Evolutionary conservation across 2,329 filamentous ascomycete genomes (phyloP).

Genomic region (Aspergillus sp.): DNA sequence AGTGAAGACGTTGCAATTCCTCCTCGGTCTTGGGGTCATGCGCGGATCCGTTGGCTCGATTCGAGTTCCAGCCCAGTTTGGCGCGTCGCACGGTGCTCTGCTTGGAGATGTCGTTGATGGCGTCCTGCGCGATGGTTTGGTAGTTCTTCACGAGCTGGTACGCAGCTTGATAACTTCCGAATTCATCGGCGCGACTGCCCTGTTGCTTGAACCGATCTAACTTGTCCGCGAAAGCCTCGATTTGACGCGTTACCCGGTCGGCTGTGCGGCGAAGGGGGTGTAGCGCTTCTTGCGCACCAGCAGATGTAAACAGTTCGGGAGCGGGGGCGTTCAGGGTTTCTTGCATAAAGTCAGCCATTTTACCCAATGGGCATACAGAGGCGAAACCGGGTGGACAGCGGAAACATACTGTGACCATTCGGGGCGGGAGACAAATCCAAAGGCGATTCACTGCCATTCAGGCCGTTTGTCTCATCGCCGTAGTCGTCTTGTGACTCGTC

Average conservation of each 20-base stretch:
- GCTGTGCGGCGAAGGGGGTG: conserved; percentile 64
- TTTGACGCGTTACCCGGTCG: conserved; percentile 72
- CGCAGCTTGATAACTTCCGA: conserved; percentile 62
- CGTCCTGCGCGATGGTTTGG: conserved; percentile 54
- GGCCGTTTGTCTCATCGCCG: conserved; percentile 26
- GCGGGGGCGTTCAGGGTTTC: conserved; percentile 21
- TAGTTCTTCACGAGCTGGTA: conserved; percentile 68
- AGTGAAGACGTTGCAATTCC: conserved; percentile 63
- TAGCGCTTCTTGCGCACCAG: conserved; percentile 52
- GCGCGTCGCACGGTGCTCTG: conserved; percentile 41
- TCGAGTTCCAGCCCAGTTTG: conserved; percentile 31
- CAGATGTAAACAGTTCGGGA: conserved; percentile 43
- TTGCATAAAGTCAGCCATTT: conserved; percentile 14
- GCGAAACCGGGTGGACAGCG: neutral
- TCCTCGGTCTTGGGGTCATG: conserved; percentile 29
- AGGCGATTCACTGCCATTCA: conserved; percentile 28
- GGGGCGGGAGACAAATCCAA: conserved; percentile 12
- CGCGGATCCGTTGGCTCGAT: conserved; percentile 17
- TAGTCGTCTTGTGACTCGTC: conserved; percentile 27
- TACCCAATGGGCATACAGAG: neutral
- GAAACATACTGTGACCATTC: conserved; percentile 20
- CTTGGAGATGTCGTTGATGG: conserved; percentile 45
- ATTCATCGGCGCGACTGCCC: conserved; percentile 47
- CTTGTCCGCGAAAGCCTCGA: conserved; percentile 80
- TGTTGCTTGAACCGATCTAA: conserved; percentile 71